These are phyloP conservation scores for Colletotrichum phormii DNA, from an alignment of 2,329 filamentous ascomycete genomes.

Conservation along the genomic window DNA sequence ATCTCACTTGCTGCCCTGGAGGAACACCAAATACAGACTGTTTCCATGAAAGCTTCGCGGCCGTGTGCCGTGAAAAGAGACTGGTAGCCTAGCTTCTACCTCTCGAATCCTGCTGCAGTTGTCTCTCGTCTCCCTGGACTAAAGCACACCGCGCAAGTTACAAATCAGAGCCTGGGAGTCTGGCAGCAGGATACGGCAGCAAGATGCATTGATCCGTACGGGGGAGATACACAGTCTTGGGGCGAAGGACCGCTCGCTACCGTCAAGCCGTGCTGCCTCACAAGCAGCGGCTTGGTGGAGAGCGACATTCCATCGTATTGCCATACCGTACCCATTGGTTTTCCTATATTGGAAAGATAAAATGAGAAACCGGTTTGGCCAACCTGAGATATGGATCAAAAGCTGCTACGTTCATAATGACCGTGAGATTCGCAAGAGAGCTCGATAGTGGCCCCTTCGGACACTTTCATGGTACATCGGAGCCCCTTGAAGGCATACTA, in stretches of 20 bases:
- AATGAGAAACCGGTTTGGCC: neutral
- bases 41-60: too few species aligned
- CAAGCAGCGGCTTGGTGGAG: neutral
- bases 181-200: too few species aligned
- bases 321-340: neutral
- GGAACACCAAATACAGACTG: too few species aligned
- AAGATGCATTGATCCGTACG: neutral
- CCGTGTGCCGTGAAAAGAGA: too few species aligned
- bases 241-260: neutral
- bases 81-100: too few species aligned
- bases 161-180: neutral
- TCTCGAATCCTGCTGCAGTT: too few species aligned
- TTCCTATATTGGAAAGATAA: neutral
- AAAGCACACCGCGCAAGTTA: too few species aligned
- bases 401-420: neutral
- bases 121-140: too few species aligned
- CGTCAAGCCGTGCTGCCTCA: neutral
- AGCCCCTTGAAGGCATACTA: neutral
- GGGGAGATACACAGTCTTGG: neutral
- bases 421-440: too few species aligned
- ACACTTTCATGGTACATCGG: neutral
- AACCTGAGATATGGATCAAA: neutral
- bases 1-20: too few species aligned
- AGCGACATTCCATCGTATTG: neutral
- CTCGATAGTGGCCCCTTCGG: neutral